phyloP scores from a whole-genome alignment of 2,329 filamentous ascomycete species.

The Colletotrichum gigasporum region DNA sequence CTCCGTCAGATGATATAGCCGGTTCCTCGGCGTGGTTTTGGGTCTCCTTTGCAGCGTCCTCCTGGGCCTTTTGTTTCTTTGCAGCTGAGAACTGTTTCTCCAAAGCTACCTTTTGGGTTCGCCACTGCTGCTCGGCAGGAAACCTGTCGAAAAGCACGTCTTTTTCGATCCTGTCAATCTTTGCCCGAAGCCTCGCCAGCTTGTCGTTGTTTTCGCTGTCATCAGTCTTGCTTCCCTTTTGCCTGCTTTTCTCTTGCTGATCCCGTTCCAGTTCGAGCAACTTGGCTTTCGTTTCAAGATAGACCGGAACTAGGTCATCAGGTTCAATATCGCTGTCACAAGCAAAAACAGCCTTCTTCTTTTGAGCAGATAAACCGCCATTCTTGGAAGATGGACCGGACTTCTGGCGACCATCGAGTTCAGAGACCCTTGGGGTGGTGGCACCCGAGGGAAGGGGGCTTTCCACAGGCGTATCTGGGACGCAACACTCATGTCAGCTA shows the following conservation, averaged over 20 bases:
- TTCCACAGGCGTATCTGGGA: conserved; percentile 58
- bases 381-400: conserved; percentile 31
- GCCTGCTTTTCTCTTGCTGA: conserved; percentile 53
- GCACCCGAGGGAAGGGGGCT: conserved; percentile 60
- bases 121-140: conserved; percentile 74
- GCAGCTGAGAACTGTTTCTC: conserved; percentile 68
- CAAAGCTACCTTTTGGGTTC: conserved; percentile 63
- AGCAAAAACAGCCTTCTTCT: conserved; percentile 56
- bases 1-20: conserved; percentile 48
- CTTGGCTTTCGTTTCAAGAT: conserved; percentile 77
- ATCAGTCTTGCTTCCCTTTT: conserved; percentile 46
- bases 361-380: conserved; percentile 34
- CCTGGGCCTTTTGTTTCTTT: conserved; percentile 51
- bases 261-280: conserved; percentile 69
- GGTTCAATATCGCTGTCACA: conserved; percentile 79
- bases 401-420: conserved; percentile 36
- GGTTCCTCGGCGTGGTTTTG: conserved; percentile 28
- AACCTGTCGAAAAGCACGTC: conserved; percentile 79
- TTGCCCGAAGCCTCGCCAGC: conserved; percentile 74
- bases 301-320: conserved; percentile 78
- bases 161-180: conserved; percentile 79
- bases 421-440: conserved; percentile 56
- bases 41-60: conserved; percentile 38
- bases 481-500: neutral
- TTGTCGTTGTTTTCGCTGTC: conserved; percentile 59